Percentiles rank a stretch among this genome's conserved stretches.
phyloP scores from a whole-genome alignment of 2,329 filamentous ascomycete genomes.

The Aspergillus chevalieri region DNA sequence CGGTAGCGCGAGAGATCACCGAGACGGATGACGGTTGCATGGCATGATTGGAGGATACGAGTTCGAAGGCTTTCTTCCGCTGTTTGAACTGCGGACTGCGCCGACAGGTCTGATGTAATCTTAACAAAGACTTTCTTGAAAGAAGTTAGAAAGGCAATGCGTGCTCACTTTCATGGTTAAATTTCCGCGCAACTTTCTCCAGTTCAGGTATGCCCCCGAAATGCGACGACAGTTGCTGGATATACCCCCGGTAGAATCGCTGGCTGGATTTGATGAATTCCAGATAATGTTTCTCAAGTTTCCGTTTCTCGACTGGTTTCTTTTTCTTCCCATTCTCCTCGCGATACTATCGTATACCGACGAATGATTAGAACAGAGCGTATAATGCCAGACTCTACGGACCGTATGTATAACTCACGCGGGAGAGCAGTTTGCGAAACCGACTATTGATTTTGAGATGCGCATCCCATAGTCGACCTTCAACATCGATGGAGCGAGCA shows the following conservation, averaged over 20 bases:
- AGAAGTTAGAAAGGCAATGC: constrained; percentile 5
- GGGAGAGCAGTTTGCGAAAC: constrained; percentile 65
- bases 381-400: not conserved
- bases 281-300: constrained; percentile 73
- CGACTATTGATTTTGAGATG: constrained; percentile 72
- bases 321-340: constrained; percentile 48
- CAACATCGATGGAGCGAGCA: constrained; percentile 54
- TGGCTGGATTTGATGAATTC: constrained; percentile 83
- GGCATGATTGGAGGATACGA: constrained; percentile 67
- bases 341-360: constrained; percentile 36
- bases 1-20: constrained; percentile 89
- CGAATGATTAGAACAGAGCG: constrained; percentile 5
- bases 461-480: constrained; percentile 68
- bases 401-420: constrained; percentile 32
- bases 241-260: constrained; percentile 80
- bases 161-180: constrained; percentile 43
- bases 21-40: constrained; percentile 75
- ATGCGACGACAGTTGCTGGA: constrained; percentile 64
- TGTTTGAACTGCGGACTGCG: constrained; percentile 42
- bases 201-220: constrained; percentile 54
- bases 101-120: constrained; percentile 33
- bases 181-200: constrained; percentile 49
- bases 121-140: constrained; percentile 5
- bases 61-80: constrained; percentile 47
- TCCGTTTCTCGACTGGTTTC: constrained; percentile 61